phyloP scores from a whole-genome alignment of 768 basidiomycete species.

The Collybia sordida region DNA sequence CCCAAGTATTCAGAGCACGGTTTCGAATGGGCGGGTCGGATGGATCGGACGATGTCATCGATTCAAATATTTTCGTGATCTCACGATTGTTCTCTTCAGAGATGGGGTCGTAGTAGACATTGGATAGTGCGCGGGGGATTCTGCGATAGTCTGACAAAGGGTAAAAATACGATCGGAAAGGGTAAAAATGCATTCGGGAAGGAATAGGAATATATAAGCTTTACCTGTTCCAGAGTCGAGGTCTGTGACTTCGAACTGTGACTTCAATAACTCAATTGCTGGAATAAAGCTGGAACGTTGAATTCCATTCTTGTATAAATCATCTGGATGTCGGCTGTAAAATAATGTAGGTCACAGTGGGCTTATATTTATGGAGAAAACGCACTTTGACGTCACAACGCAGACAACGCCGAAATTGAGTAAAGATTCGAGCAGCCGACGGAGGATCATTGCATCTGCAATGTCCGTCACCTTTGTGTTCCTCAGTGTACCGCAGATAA shows the following conservation, averaged over 20 bases:
- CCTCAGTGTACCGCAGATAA: neutral
- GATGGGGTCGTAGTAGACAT: slow-evolving; percentile 90
- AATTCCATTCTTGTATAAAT: slow-evolving; percentile 98
- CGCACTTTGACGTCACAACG: slow-evolving; percentile 97
- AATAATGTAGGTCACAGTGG: slow-evolving; percentile 1
- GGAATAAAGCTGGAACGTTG: slow-evolving; percentile 94
- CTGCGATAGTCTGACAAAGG: slow-evolving; percentile 76
- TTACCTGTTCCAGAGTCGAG: slow-evolving; percentile 93
- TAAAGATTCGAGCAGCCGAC: slow-evolving; percentile 84
- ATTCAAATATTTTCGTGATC: slow-evolving; percentile 81
- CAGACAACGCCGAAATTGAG: slow-evolving; percentile 88
- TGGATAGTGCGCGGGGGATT: slow-evolving; percentile 87
- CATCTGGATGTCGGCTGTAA: slow-evolving; percentile 90
- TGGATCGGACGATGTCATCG: slow-evolving; percentile 55
- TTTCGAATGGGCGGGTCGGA: slow-evolving; percentile 57
- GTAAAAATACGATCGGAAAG: too few species aligned
- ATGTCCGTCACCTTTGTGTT: slow-evolving; percentile 84
- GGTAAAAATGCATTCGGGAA: slow-evolving; percentile 4
- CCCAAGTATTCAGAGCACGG: slow-evolving; percentile 84
- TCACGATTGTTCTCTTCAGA: slow-evolving; percentile 63
- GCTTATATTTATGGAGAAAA: neutral
- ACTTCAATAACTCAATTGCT: slow-evolving; percentile 90
- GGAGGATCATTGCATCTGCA: slow-evolving; percentile 96
- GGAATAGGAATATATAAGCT: slow-evolving; percentile 14
- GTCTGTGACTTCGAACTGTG: slow-evolving; percentile 84